Percentiles rank a stretch among this genome's conserved stretches.
phyloP scores from a whole-genome alignment of 1,284 basidiomycete species.

The Ustilago cynodontis region DNA sequence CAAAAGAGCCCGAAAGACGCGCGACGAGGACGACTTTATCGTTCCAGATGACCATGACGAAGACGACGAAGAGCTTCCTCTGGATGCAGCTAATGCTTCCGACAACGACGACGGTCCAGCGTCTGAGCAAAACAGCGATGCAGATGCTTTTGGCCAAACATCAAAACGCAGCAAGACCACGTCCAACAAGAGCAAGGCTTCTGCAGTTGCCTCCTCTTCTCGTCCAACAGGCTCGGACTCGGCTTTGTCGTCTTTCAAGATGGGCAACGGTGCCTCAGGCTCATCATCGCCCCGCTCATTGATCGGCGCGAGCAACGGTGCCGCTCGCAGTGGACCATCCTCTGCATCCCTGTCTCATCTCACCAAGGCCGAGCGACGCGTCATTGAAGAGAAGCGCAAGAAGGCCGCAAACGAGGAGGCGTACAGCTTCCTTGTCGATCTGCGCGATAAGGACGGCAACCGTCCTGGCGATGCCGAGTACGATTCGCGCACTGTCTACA shows the following conservation, averaged over 20 bases:
- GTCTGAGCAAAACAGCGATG: conserved; percentile 30
- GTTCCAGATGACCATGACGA: conserved; percentile 54
- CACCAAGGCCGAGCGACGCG: conserved; percentile 86
- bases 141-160: conserved; percentile 19
- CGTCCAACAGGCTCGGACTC: conserved; percentile 23
- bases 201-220: conserved; percentile 14
- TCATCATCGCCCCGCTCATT: conserved; percentile 26
- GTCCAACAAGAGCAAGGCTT: conserved; percentile 8
- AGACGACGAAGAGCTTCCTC: conserved; percentile 31
- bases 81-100: conserved; percentile 38
- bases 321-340: conserved; percentile 19
- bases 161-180: conserved; percentile 19
- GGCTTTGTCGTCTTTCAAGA: conserved; percentile 31
- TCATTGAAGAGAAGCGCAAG: conserved; percentile 71
- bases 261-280: conserved; percentile 22
- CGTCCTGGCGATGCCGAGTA: conserved; percentile 87
- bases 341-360: conserved; percentile 74
- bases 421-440: conserved; percentile 83
- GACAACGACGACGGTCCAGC: conserved; percentile 22
- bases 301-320: conserved; percentile 13
- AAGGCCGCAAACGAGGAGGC: conserved; percentile 85
- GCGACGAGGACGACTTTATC: conserved; percentile 61
- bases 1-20: conserved; percentile 37
- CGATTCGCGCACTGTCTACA: conserved; percentile 87
- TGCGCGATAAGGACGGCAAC: conserved; percentile 85